These are phyloP conservation scores for Orobanche coerulescens DNA, from an alignment of 257 asterid species.

Conservation along the genomic window DNA sequence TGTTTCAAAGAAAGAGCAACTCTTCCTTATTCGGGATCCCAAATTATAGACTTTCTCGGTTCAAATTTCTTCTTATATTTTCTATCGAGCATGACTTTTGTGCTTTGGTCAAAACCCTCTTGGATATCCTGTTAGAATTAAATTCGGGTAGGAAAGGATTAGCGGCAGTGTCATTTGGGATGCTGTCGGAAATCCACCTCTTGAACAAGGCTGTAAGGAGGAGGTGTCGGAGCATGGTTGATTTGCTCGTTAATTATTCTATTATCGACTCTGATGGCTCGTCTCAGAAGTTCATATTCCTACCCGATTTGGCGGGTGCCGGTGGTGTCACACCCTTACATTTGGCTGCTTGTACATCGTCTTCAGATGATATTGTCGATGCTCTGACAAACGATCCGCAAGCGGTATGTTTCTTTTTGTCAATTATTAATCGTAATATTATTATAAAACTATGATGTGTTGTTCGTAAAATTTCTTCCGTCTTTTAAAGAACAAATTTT, in stretches of 20 bases:
- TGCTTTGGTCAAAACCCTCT: constrained; percentile 55
- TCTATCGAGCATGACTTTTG: constrained; percentile 75
- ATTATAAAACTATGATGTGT: constrained; percentile 32
- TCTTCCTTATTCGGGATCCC: constrained; percentile 42
- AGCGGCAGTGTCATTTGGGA: constrained; percentile 44
- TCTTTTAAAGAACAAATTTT: background rate
- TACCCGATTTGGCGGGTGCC: constrained; percentile 60
- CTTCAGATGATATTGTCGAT: constrained; percentile 53
- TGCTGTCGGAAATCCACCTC: constrained; percentile 67
- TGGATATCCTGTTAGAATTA: constrained; percentile 58
- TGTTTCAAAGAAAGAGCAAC: constrained; percentile 65
- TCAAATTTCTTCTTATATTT: constrained; percentile 60
- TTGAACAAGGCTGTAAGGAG: constrained; percentile 77
- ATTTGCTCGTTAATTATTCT: constrained; percentile 43
- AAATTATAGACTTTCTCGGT: constrained; percentile 42
- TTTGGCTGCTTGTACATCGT: constrained; percentile 61
- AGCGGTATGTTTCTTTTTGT: constrained; percentile 40
- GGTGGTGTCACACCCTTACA: constrained; percentile 87
- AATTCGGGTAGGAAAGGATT: constrained; percentile 44
- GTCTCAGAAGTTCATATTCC: constrained; percentile 40
- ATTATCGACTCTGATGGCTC: constrained; percentile 27
- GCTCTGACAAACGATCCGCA: constrained; percentile 69
- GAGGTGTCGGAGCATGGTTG: constrained; percentile 55
- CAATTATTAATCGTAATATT: background rate
- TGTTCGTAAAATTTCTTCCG: constrained; percentile 5